Conservation (phyloP, 306 rosid genomes). For the Vigna hirtella region DNA sequence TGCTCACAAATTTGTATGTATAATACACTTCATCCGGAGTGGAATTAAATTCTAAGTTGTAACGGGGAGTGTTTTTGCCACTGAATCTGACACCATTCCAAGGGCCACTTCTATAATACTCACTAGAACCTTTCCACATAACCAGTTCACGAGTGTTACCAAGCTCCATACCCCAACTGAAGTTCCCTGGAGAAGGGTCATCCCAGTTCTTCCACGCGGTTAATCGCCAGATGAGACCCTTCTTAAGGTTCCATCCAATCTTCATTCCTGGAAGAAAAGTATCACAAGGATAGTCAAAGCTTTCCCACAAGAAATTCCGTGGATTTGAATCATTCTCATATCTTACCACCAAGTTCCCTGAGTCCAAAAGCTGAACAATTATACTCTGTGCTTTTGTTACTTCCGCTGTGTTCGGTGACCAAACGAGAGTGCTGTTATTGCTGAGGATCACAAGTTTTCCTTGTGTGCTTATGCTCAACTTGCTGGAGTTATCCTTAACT, state of each 20-base stretch:
- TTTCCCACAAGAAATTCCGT: background rate
- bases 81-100: constrained; percentile 41
- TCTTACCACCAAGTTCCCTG: constrained; percentile 3
- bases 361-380: constrained; percentile 16
- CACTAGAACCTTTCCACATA: constrained; percentile 37
- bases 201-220: constrained; percentile 55
- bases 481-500: constrained; percentile 43
- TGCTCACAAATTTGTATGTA: background rate
- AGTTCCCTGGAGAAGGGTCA: constrained; percentile 57
- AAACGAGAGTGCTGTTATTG: constrained; percentile 36
- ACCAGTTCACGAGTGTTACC: background rate
- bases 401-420: constrained; percentile 40
- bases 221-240: constrained; percentile 37
- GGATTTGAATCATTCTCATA: background rate
- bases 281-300: constrained; percentile 16
- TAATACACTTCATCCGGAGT: constrained; percentile 38
- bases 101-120: constrained; percentile 39
- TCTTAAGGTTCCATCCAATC: constrained; percentile 57
- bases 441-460: constrained; percentile 39
- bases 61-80: constrained; percentile 22
- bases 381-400: background rate
- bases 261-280: constrained; percentile 50
- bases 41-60: background rate
- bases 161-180: constrained; percentile 31
- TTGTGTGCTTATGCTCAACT: constrained; percentile 33